phyloP scores from a whole-genome alignment of 345 rosid genomes.

The Dipteronia dyeriana region DNA sequence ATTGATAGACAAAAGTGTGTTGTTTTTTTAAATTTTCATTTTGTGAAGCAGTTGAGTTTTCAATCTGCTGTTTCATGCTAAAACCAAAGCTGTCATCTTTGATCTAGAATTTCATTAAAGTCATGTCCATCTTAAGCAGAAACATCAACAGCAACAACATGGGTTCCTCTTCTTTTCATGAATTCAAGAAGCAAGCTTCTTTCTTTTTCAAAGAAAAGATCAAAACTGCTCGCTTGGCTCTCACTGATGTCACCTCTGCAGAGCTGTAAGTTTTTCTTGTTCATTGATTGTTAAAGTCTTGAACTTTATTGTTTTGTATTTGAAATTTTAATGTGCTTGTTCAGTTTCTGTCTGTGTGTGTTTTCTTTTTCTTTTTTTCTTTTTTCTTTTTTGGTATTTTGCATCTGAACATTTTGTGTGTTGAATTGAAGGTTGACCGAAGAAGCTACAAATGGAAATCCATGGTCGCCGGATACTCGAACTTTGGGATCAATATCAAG shows the following conservation, averaged over 20 bases:
- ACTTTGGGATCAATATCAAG: constrained; percentile 72
- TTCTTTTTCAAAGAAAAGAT: constrained; percentile 93
- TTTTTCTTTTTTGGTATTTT: not conserved
- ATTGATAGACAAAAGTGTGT: not conserved
- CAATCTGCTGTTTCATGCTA: not conserved
- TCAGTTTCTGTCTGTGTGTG: not conserved
- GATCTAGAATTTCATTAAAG: not conserved
- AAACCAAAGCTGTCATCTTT: not conserved
- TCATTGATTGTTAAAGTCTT: not conserved
- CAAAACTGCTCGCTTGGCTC: constrained; percentile 83
- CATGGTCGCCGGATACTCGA: constrained; percentile 63
- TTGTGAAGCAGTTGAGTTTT: constrained; percentile 8
- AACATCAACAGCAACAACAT: constrained; percentile 45
- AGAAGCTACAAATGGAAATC: constrained; percentile 71
- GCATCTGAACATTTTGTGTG: constrained; percentile 18
- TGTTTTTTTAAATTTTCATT: not conserved
- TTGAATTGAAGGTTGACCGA: constrained; percentile 63
- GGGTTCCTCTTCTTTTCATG: constrained; percentile 61
- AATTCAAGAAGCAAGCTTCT: constrained; percentile 87
- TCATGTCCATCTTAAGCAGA: constrained; percentile 61
- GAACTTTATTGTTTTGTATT: not conserved
- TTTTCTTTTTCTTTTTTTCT: too few species aligned
- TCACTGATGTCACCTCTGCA: constrained; percentile 85
- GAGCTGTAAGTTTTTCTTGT: constrained; percentile 42
- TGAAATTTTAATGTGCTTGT: not conserved